A percentile compares a stretch with the other conserved stretches of the same genome.
Evolutionary conservation across 2,329 filamentous ascomycete species (phyloP).

Genomic region (Alternaria panax): DNA sequence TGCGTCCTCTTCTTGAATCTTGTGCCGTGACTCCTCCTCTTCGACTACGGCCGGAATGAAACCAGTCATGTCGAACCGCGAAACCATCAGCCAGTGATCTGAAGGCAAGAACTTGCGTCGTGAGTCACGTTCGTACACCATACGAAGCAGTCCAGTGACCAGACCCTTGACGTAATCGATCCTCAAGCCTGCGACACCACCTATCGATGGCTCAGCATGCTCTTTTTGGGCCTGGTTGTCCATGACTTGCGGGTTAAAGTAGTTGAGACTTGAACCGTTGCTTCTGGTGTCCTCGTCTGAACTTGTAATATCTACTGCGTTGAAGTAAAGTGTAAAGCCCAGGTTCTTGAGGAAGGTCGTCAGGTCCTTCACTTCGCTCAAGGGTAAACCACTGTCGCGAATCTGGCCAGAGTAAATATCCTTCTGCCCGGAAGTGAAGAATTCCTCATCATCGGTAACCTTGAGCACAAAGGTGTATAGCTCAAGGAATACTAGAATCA

Average conservation of each 20-base stretch:
- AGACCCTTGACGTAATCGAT: conserved; percentile 80
- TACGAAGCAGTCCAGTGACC: conserved; percentile 79
- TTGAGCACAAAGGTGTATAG: conserved; percentile 92
- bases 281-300: conserved; percentile 53
- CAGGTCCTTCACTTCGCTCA: conserved; percentile 75
- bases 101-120: conserved; percentile 80
- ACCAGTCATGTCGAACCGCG: conserved; percentile 82
- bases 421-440: conserved; percentile 67
- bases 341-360: conserved; percentile 89
- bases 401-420: conserved; percentile 34
- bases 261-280: conserved; percentile 58
- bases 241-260: conserved; percentile 37
- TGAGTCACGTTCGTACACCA: conserved; percentile 93
- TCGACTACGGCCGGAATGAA: conserved; percentile 87
- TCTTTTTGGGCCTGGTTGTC: conserved; percentile 40
- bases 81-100: conserved; percentile 95
- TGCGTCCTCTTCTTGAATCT: conserved; percentile 69
- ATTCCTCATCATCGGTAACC: conserved; percentile 96
- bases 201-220: conserved; percentile 56
- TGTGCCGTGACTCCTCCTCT: conserved; percentile 81
- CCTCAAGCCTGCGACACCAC: conserved; percentile 74
- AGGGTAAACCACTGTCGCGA: conserved; percentile 70
- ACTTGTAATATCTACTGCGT: conserved; percentile 69
- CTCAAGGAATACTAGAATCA: conserved; percentile 89
- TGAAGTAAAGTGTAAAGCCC: conserved; percentile 87